These are phyloP conservation scores for Syzygium syzygioides DNA, from an alignment of 441 rosid genomes.

Conservation along the genomic window DNA sequence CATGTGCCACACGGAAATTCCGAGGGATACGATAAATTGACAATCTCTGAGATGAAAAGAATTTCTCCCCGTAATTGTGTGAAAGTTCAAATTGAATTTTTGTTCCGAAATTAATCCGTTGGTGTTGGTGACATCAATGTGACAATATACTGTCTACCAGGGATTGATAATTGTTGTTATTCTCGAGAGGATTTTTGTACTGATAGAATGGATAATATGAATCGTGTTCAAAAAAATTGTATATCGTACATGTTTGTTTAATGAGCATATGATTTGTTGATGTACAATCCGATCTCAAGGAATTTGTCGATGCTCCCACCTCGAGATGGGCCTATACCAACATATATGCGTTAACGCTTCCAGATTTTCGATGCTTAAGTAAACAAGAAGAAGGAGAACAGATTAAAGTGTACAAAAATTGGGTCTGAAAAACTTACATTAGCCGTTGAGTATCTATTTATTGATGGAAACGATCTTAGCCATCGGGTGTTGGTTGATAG, in stretches of 20 bases:
- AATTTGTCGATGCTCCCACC: neutral
- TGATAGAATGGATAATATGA: neutral
- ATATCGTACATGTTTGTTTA: neutral
- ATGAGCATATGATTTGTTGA: neutral
- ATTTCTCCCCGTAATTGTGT: neutral
- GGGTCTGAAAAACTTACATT: neutral
- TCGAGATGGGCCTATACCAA: neutral
- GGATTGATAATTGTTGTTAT: neutral
- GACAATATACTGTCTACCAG: neutral
- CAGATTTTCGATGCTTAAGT: neutral
- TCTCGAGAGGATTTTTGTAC: neutral
- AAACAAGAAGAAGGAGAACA: neutral
- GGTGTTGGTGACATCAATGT: neutral
- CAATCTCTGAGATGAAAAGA: neutral
- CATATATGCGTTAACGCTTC: neutral
- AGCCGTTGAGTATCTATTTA: neutral
- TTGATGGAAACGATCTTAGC: neutral
- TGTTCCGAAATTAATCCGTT: neutral
- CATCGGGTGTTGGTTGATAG: neutral
- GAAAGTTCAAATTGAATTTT: neutral
- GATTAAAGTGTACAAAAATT: neutral
- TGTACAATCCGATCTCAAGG: neutral
- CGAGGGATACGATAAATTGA: neutral
- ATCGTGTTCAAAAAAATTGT: neutral
- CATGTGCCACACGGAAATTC: neutral